A percentile compares a stretch with the other conserved stretches of the same genome.
These are phyloP conservation scores for Penicillium sp. DNA, from an alignment of 2,329 filamentous ascomycete genomes.

Conservation along the genomic window DNA sequence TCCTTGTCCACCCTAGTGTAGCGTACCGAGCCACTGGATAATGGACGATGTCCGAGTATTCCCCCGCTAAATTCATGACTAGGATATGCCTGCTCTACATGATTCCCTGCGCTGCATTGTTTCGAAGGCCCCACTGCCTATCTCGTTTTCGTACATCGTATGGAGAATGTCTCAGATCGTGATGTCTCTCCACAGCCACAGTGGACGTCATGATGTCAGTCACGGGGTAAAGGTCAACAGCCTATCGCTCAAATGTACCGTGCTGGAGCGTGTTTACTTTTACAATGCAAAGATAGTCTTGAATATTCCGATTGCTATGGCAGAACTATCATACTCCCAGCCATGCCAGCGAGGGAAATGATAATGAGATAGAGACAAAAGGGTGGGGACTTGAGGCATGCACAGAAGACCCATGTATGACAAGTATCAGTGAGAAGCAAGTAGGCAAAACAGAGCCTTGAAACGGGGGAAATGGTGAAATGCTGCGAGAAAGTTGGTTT, in stretches of 20 bases:
- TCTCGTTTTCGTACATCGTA: neutral
- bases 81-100: neutral
- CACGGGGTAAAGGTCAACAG: no score
- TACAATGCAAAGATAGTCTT: neutral
- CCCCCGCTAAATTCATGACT: neutral
- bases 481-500: neutral
- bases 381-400: conserved; percentile 24
- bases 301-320: conserved; percentile 14
- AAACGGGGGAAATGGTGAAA: neutral
- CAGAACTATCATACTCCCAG: conserved; percentile 13
- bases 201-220: neutral
- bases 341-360: conserved; percentile 16
- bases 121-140: neutral
- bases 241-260: no score
- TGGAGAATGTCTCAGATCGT: conserved; percentile 1
- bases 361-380: conserved; percentile 6
- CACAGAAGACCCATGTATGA: conserved; percentile 24
- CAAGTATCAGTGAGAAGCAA: conserved; percentile 15
- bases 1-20: neutral
- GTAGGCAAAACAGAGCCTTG: conserved; percentile 12
- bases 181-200: conserved; percentile 1
- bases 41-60: neutral
- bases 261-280: neutral
- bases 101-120: neutral
- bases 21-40: neutral